These are phyloP conservation scores for Margaritispora aquatica DNA, from an alignment of 495 filamentous ascomycete genomes.

Conservation along the genomic window DNA sequence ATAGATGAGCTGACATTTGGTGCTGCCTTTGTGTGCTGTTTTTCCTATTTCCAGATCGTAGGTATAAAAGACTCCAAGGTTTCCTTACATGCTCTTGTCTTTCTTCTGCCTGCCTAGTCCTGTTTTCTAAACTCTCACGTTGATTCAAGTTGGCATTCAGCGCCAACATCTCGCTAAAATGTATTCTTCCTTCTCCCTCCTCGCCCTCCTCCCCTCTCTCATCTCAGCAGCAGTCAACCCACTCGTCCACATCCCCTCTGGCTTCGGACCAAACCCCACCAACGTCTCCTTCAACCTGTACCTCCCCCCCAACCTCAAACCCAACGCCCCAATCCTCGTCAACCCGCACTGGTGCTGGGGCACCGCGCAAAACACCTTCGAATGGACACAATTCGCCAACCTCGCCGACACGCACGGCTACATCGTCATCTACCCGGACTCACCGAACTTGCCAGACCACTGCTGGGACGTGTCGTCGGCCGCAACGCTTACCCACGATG, in stretches of 20 bases:
- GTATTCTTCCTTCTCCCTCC: not conserved
- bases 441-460: conserved; percentile 30
- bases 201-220: not conserved
- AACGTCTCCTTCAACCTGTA: conserved; percentile 50
- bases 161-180: not conserved
- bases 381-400: conserved; percentile 36
- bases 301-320: conserved; percentile 42
- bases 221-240: conserved; percentile 11
- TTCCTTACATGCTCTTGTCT: too few relatives aligned
- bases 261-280: conserved; percentile 43
- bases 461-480: conserved; percentile 58
- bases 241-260: conserved; percentile 27
- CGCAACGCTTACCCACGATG: conserved; percentile 46
- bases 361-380: conserved; percentile 43
- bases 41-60: too few relatives aligned
- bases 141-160: not conserved
- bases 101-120: too few relatives aligned
- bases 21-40: too few relatives aligned
- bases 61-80: too few relatives aligned
- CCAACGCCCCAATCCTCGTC: conserved; percentile 47
- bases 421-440: conserved; percentile 49
- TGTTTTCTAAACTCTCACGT: not conserved
- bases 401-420: conserved; percentile 47
- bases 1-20: too few relatives aligned
- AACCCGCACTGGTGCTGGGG: conserved; percentile 53